A percentile compares a stretch with the other conserved stretches of the same genome.
phyloP scores from a whole-genome alignment of 768 basidiomycete genomes.

The Hebeloma cylindrosporum region DNA sequence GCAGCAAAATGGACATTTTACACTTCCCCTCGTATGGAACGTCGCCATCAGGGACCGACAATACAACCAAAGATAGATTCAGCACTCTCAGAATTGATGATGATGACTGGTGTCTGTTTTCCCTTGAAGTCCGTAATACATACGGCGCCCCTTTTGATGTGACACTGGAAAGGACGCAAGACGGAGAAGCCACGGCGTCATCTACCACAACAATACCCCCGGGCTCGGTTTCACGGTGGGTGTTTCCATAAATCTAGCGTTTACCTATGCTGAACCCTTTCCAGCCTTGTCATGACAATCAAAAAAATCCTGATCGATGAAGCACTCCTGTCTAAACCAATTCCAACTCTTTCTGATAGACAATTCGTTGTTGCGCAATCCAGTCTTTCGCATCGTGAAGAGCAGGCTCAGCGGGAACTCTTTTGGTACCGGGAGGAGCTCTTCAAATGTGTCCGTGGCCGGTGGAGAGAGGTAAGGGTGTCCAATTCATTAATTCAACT shows the following conservation, averaged over 20 bases:
- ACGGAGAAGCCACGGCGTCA: conserved; percentile 49
- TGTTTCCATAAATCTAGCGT: not conserved
- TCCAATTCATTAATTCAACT: conserved; percentile 1
- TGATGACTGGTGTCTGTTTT: conserved; percentile 82
- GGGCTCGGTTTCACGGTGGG: conserved; percentile 80
- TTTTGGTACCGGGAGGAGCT: conserved; percentile 98
- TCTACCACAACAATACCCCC: conserved; percentile 73
- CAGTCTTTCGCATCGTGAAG: conserved; percentile 56
- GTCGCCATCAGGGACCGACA: conserved; percentile 22
- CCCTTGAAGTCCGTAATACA: conserved; percentile 87
- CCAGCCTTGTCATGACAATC: conserved; percentile 69
- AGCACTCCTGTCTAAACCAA: conserved; percentile 57
- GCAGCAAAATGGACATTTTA: conserved; percentile 77
- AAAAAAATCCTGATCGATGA: conserved; percentile 65
- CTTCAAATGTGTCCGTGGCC: conserved; percentile 62
- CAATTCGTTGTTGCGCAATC: conserved; percentile 90
- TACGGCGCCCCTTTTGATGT: conserved; percentile 93
- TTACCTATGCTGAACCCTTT: conserved; percentile 2
- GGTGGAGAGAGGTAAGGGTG: conserved; percentile 81
- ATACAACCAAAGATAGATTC: conserved; percentile 23
- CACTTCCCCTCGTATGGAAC: conserved; percentile 50
- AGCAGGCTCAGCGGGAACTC: conserved; percentile 67
- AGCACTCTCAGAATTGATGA: conserved; percentile 43
- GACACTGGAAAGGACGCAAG: conserved; percentile 64
- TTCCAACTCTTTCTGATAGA: conserved; percentile 83